phyloP scores from a whole-genome alignment of 257 asterid species.

The Petunia secreta region DNA sequence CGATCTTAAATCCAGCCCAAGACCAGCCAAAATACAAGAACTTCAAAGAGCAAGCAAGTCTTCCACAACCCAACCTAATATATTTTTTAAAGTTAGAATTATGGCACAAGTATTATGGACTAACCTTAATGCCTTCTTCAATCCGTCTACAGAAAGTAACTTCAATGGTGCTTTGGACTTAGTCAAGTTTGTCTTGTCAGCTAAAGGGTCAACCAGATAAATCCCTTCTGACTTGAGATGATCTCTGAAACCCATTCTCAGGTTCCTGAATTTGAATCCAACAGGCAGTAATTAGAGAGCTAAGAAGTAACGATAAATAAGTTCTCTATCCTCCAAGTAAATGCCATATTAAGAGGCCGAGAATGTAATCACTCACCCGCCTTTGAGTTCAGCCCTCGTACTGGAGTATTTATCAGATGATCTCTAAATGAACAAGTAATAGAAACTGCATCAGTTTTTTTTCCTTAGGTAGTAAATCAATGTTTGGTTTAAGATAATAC shows the following conservation, averaged over 20 bases:
- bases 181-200: slow-evolving; percentile 42
- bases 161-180: slow-evolving; percentile 67
- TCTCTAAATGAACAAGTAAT: slow-evolving; percentile 44
- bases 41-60: too few relatives aligned
- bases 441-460: background rate
- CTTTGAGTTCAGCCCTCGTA: slow-evolving; percentile 77
- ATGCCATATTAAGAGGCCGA: background rate
- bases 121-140: slow-evolving; percentile 86
- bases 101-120: slow-evolving; percentile 20
- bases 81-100: background rate
- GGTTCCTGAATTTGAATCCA: slow-evolving; percentile 57
- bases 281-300: slow-evolving; percentile 15
- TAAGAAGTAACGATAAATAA: slow-evolving; percentile 25
- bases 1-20: background rate
- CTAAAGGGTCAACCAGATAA: slow-evolving; percentile 60
- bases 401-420: slow-evolving; percentile 63
- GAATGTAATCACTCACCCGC: slow-evolving; percentile 67
- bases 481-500: background rate
- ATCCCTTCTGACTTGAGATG: slow-evolving; percentile 79
- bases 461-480: background rate
- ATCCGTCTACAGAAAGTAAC: slow-evolving; percentile 77
- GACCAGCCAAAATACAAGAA: too few relatives aligned
- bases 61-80: background rate
- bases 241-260: slow-evolving; percentile 72
- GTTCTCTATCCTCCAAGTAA: background rate